Conservation (phyloP, 1,139 yeast genomes). For the Candida mesenterica region DNA sequence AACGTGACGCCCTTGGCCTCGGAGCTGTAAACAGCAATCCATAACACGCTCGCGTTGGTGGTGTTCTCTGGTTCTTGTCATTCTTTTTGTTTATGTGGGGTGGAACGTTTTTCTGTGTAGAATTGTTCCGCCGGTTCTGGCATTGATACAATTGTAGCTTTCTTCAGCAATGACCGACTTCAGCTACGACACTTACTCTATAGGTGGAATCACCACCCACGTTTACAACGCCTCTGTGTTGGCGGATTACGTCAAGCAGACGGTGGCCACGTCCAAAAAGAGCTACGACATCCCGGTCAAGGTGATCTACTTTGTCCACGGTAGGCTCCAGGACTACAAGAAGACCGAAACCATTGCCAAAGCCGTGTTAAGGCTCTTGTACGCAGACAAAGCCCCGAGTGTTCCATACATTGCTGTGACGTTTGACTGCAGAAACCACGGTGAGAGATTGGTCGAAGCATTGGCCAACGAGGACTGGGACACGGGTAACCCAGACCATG, state of each 20-base stretch:
- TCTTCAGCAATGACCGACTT: conserved; percentile 4
- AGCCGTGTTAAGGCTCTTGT: conserved; percentile 26
- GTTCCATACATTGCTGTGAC: conserved; percentile 48
- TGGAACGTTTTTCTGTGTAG: too few relatives aligned
- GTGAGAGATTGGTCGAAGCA: conserved; percentile 41
- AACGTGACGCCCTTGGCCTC: too few relatives aligned
- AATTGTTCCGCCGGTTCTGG: too few relatives aligned
- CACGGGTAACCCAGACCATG: conserved; percentile 50
- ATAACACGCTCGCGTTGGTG: too few relatives aligned
- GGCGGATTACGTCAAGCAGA: conserved; percentile 23
- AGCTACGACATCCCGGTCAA: conserved; percentile 29
- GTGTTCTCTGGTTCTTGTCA: too few relatives aligned
- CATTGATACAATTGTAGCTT: too few relatives aligned
- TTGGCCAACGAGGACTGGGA: conserved; percentile 44
- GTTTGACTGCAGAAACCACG: conserved; percentile 64
- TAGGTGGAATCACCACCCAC: conserved; percentile 36
- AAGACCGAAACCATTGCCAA: conserved; percentile 34
- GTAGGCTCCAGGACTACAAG: conserved; percentile 29
- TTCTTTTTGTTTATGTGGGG: too few relatives aligned
- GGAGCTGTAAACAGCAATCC: too few relatives aligned
- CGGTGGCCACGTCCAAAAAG: conserved; percentile 9
- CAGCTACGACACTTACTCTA: conserved; percentile 23
- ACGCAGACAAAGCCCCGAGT: conserved; percentile 16
- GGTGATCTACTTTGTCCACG: conserved; percentile 41
- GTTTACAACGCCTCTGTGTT: conserved; percentile 34